Evolutionary conservation across 2,329 filamentous ascomycete genomes (phyloP).

Genomic region (Trichoderma sp.): DNA sequence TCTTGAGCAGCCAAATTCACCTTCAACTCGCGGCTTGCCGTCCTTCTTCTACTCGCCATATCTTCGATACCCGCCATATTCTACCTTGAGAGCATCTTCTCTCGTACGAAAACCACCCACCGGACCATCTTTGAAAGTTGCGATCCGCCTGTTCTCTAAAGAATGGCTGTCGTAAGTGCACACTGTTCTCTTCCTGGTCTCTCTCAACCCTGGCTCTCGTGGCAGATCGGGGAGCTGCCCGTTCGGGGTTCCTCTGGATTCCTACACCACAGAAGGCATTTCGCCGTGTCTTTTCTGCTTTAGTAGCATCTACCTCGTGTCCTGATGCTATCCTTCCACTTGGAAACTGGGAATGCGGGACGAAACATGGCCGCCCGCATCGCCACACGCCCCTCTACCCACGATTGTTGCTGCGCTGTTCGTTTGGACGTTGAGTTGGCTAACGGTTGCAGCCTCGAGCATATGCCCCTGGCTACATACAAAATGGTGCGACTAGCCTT

Average conservation of each 20-base stretch:
- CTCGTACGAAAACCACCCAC: conserved; percentile 13
- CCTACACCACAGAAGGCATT: neutral
- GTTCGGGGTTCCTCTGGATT: conserved; percentile 17
- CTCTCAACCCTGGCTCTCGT: conserved; percentile 7
- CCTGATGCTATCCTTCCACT: neutral
- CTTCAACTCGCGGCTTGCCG: conserved; percentile 14
- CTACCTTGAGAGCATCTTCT: neutral
- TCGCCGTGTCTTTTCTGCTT: neutral
- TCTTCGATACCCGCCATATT: conserved; percentile 17
- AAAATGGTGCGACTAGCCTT: conserved; percentile 60
- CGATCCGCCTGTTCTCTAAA: conserved; percentile 32
- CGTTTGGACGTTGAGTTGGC: conserved; percentile 24
- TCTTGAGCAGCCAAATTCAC: conserved; percentile 22
- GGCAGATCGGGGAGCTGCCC: conserved; percentile 10
- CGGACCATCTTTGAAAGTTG: conserved; percentile 9
- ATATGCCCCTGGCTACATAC: conserved; percentile 59
- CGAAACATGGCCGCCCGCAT: neutral
- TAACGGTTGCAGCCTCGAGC: conserved; percentile 41
- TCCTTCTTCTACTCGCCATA: conserved; percentile 5
- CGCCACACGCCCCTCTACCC: neutral
- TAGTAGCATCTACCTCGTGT: neutral
- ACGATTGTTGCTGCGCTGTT: neutral
- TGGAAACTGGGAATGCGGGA: neutral
- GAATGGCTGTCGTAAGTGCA: conserved; percentile 47
- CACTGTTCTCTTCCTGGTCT: conserved; percentile 12